These are phyloP conservation scores for Elsinoe perseae DNA, from an alignment of 2,329 filamentous ascomycete species.

Conservation along the genomic window DNA sequence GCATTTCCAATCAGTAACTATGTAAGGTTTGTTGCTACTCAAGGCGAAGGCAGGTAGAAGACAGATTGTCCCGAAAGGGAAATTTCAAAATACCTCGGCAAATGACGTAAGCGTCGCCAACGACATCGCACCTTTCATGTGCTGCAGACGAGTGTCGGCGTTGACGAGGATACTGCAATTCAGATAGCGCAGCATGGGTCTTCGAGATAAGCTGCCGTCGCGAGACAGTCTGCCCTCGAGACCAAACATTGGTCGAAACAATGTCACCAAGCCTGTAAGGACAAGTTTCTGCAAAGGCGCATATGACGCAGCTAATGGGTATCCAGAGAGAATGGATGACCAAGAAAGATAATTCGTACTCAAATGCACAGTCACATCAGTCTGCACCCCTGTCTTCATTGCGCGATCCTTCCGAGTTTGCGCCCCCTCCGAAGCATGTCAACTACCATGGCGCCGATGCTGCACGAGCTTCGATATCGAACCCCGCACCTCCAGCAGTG, in stretches of 20 bases:
- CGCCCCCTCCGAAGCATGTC: slow-evolving; percentile 66
- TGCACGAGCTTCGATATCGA: slow-evolving; percentile 28
- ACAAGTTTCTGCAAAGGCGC: slow-evolving; percentile 23
- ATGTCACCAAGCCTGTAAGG: slow-evolving; percentile 49
- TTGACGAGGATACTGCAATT: not conserved
- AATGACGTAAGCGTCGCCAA: slow-evolving; percentile 2
- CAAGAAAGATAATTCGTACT: slow-evolving; percentile 36
- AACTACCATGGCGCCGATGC: slow-evolving; percentile 40
- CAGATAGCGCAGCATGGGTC: not conserved
- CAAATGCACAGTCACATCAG: slow-evolving; percentile 43
- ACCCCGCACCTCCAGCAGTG: slow-evolving; percentile 13
- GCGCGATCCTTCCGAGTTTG: slow-evolving; percentile 70
- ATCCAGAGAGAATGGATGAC: slow-evolving; percentile 51
- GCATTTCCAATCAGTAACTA: too few species aligned
- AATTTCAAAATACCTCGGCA: not conserved
- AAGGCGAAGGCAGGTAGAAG: too few species aligned
- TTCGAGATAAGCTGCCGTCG: slow-evolving; percentile 35
- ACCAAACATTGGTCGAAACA: slow-evolving; percentile 44
- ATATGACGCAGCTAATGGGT: slow-evolving; percentile 3
- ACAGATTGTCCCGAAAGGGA: not conserved
- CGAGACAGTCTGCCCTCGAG: slow-evolving; percentile 23
- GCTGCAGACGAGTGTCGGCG: not conserved
- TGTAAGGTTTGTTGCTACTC: too few species aligned
- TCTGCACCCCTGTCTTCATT: slow-evolving; percentile 60
- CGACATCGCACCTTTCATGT: slow-evolving; percentile 9